Percentiles rank a stretch among this genome's conserved stretches.
These are phyloP conservation scores for Monosporascus sp. DNA, from an alignment of 2,329 filamentous ascomycete species.

Conservation along the genomic window DNA sequence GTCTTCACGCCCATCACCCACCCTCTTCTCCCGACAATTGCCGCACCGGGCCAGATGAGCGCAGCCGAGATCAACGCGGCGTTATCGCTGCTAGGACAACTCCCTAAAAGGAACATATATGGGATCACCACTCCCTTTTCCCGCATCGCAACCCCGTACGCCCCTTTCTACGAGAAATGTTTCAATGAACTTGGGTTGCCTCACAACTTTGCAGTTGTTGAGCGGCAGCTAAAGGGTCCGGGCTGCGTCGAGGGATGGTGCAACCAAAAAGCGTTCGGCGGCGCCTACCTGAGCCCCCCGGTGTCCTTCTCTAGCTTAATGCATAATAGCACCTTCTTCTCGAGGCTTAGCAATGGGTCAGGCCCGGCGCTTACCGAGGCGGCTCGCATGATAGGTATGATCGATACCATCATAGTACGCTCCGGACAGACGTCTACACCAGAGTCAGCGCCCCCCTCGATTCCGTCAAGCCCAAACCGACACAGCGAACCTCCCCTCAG, in stretches of 20 bases:
- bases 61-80: conserved; percentile 81
- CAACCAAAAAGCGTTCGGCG: conserved; percentile 71
- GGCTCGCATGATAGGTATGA: conserved; percentile 70
- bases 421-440: conserved; percentile 38
- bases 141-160: conserved; percentile 61
- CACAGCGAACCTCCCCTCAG: conserved; percentile 23
- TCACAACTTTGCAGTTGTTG: conserved; percentile 71
- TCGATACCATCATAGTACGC: conserved; percentile 73
- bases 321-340: conserved; percentile 47
- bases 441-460: conserved; percentile 40
- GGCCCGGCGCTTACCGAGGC: conserved; percentile 66
- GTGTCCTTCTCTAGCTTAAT: conserved; percentile 57
- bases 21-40: conserved; percentile 75
- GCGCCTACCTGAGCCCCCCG: conserved; percentile 74
- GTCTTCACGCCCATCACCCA: conserved; percentile 88
- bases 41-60: conserved; percentile 79
- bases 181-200: conserved; percentile 82
- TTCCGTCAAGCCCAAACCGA: conserved; percentile 42
- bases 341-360: conserved; percentile 42
- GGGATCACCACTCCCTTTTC: conserved; percentile 69
- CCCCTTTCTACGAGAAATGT: conserved; percentile 81
- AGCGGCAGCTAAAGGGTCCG: conserved; percentile 60
- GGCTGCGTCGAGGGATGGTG: conserved; percentile 67
- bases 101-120: conserved; percentile 75
- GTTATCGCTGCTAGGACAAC: conserved; percentile 71